These are phyloP conservation scores for Mortierella hygrophila DNA, from an alignment of 192 early-diverging fungal genomes.

Conservation along the genomic window DNA sequence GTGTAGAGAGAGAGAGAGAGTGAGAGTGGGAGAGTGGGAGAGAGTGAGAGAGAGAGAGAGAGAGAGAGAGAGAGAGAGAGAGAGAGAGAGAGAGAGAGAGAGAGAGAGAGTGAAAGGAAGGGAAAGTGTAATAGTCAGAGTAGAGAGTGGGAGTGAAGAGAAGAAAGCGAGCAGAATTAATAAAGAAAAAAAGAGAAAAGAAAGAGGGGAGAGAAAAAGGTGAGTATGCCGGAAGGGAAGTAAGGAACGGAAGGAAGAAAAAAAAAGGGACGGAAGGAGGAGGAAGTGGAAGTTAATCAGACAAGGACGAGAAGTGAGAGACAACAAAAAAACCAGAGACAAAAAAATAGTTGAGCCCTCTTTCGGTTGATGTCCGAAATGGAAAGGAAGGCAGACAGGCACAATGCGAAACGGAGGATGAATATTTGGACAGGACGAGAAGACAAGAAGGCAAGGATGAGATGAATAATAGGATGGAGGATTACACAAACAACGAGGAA, in stretches of 20 bases:
- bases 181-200: neutral
- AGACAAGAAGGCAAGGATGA: neutral
- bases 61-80: neutral
- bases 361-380: conserved; percentile 6
- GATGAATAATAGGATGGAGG: neutral
- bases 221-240: neutral
- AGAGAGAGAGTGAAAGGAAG: neutral
- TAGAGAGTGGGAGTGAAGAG: neutral
- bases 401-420: neutral
- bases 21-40: too few relatives aligned
- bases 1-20: too few relatives aligned
- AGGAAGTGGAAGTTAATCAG: neutral
- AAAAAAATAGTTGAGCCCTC: conserved; percentile 1
- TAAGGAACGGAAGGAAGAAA: neutral
- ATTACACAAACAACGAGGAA: neutral
- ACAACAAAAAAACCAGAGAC: neutral
- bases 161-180: neutral
- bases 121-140: neutral
- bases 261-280: neutral
- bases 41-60: too few relatives aligned
- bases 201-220: neutral
- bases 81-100: too few relatives aligned
- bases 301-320: neutral
- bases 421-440: neutral
- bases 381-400: neutral